These are phyloP conservation scores for Parietaria judaica DNA, from an alignment of 306 rosid genomes.

Conservation along the genomic window DNA sequence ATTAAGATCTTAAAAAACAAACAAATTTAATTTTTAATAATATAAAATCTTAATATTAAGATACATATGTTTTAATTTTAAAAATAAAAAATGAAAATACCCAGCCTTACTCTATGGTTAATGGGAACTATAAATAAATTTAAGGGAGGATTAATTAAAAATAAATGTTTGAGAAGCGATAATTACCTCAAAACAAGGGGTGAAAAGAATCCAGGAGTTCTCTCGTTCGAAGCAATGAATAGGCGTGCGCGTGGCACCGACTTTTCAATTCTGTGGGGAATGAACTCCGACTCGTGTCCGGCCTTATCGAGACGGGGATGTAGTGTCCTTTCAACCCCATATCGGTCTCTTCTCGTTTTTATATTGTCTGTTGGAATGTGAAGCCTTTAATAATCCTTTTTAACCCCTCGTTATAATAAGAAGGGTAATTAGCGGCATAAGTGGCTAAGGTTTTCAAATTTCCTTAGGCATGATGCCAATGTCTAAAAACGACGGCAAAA, in stretches of 20 bases:
- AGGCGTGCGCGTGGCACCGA: constrained; percentile 84
- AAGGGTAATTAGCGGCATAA: no score
- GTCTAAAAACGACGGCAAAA: no score
- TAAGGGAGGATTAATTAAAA: neutral
- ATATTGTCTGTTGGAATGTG: constrained; percentile 98
- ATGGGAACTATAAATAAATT: neutral
- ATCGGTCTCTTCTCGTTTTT: constrained; percentile 84
- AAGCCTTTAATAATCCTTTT: constrained; percentile 67
- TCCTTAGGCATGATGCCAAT: no score
- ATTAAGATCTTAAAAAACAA: no score
- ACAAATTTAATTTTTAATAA: no score
- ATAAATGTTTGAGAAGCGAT: constrained; percentile 14
- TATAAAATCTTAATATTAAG: no score
- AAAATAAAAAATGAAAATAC: no score
- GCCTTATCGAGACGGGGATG: constrained; percentile 95
- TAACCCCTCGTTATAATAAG: constrained; percentile 30
- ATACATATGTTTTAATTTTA: no score
- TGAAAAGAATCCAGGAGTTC: constrained; percentile 78
- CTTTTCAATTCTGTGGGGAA: constrained; percentile 59
- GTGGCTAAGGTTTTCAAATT: no score
- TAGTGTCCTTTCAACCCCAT: constrained; percentile 62
- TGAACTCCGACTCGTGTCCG: constrained; percentile 83
- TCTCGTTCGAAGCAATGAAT: constrained; percentile 91
- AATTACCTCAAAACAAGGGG: constrained; percentile 69
- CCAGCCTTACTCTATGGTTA: no score